Evolutionary conservation across 345 rosid genomes (phyloP).

Genomic region (Trapa incisa): DNA sequence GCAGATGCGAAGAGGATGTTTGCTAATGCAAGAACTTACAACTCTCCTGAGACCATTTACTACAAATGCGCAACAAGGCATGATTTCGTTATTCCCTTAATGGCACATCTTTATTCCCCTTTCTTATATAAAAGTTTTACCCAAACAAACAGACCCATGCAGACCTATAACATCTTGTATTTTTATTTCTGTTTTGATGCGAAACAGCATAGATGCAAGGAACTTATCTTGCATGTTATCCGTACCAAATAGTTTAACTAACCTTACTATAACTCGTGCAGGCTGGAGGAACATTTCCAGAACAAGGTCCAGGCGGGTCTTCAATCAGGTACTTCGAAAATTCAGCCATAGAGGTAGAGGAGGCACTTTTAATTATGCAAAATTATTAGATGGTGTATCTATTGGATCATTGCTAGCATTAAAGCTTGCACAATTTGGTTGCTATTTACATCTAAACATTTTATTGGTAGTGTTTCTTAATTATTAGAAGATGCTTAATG

Average conservation of each 20-base stretch:
- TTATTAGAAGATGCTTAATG: too few relatives aligned
- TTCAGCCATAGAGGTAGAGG: conserved; percentile 23
- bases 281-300: conserved; percentile 71
- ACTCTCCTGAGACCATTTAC: conserved; percentile 87
- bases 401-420: neutral
- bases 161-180: neutral
- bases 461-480: too few relatives aligned
- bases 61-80: conserved; percentile 83
- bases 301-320: conserved; percentile 84
- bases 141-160: neutral
- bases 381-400: neutral
- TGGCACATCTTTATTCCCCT: neutral
- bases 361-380: neutral
- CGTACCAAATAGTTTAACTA: neutral
- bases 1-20: conserved; percentile 96
- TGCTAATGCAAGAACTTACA: conserved; percentile 75
- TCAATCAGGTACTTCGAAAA: conserved; percentile 46
- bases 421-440: too few relatives aligned
- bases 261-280: conserved; percentile 20
- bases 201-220: too few relatives aligned
- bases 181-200: too few relatives aligned
- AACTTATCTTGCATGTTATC: neutral
- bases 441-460: too few relatives aligned
- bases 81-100: neutral
- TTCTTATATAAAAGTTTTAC: neutral